Evolutionary conservation across 805 yeast genomes (phyloP).

Genomic region (Zygosaccharomyces bailii): DNA sequence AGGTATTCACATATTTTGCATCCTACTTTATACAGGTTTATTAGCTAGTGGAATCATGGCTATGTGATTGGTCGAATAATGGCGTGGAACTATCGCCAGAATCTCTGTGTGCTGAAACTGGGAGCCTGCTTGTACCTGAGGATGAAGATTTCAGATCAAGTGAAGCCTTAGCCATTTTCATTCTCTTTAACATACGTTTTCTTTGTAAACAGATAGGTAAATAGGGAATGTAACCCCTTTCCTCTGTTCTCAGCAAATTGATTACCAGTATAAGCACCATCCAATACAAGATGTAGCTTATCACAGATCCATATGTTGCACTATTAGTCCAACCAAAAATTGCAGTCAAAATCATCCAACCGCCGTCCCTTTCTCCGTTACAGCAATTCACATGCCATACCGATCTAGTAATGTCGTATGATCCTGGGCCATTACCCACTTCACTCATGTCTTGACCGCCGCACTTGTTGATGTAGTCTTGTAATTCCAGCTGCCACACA

Average conservation of each 20-base stretch:
- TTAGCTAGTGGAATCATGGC: slow-evolving; percentile 8
- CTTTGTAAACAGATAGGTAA: slow-evolving; percentile 62
- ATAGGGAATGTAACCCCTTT: slow-evolving; percentile 56
- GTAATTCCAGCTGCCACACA: slow-evolving; percentile 85
- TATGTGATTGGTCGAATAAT: slow-evolving; percentile 12
- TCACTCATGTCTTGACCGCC: slow-evolving; percentile 84
- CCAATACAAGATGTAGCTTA: slow-evolving; percentile 75
- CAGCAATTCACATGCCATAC: slow-evolving; percentile 97
- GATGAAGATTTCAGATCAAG: slow-evolving; percentile 20
- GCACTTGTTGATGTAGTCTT: slow-evolving; percentile 67
- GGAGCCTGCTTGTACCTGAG: background rate
- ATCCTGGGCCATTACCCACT: slow-evolving; percentile 90
- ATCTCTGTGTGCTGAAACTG: slow-evolving; percentile 11
- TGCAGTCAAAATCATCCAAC: slow-evolving; percentile 89
- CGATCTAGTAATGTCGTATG: slow-evolving; percentile 72
- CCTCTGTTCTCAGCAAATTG: slow-evolving; percentile 48
- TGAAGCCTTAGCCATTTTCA: slow-evolving; percentile 31
- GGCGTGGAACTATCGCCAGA: slow-evolving; percentile 31
- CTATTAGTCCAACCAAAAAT: slow-evolving; percentile 91
- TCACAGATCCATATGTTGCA: slow-evolving; percentile 85
- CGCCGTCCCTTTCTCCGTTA: slow-evolving; percentile 87
- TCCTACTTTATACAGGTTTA: background rate
- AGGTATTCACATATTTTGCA: too few species aligned
- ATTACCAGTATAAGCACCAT: slow-evolving; percentile 43
- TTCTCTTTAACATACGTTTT: slow-evolving; percentile 45